A percentile compares a stretch with the other conserved stretches of the same genome.
Conservation (phyloP, 2,329 filamentous ascomycete genomes). For the Colletotrichum navitas region DNA sequence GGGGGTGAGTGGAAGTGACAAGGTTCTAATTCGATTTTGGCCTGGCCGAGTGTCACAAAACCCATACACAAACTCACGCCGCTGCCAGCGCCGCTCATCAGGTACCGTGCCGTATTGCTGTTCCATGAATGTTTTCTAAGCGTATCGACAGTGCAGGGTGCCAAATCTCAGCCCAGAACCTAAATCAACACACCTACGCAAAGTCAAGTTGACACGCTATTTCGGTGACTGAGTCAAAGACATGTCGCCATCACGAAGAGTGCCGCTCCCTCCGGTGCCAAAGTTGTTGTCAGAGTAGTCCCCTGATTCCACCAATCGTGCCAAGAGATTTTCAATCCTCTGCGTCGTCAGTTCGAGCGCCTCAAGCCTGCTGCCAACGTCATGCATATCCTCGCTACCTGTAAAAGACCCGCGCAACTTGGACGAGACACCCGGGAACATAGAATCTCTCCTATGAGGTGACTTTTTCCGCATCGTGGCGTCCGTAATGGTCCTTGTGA, state of each 20-base stretch:
- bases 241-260: conserved; percentile 46
- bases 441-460: conserved; percentile 66
- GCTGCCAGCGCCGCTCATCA: background rate
- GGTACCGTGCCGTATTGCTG: background rate
- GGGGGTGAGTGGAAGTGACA: background rate
- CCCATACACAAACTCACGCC: background rate
- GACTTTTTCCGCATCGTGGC: conserved; percentile 50
- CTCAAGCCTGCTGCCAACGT: conserved; percentile 59
- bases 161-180: background rate
- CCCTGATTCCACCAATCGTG: conserved; percentile 49
- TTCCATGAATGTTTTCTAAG: background rate
- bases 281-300: conserved; percentile 47
- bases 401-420: conserved; percentile 64
- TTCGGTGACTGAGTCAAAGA: conserved; percentile 49
- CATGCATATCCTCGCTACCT: conserved; percentile 60
- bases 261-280: conserved; percentile 47
- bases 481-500: conserved; percentile 60
- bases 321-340: conserved; percentile 63
- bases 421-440: conserved; percentile 65
- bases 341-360: conserved; percentile 63
- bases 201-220: conserved; percentile 29
- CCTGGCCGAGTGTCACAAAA: background rate
- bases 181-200: background rate
- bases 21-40: background rate
- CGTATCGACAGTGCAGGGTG: background rate